Percentiles rank a stretch among this genome's conserved stretches.
phyloP scores from a whole-genome alignment of 768 basidiomycete genomes.

The Leccinum truebloodii region DNA sequence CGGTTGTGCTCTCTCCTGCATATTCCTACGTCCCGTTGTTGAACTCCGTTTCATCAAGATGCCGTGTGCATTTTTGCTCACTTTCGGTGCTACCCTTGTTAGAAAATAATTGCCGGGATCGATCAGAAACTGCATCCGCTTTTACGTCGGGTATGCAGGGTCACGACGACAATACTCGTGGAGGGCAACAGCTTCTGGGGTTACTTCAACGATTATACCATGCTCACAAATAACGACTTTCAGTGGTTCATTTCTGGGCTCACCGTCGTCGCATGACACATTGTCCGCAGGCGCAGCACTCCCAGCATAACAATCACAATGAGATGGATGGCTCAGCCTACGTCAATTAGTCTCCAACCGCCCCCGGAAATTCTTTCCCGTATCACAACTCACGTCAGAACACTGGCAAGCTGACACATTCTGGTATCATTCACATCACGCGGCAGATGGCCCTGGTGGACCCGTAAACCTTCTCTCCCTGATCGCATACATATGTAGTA shows the following conservation, averaged over 20 bases:
- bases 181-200: conserved; percentile 17
- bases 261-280: neutral
- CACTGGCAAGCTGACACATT: conserved; percentile 39
- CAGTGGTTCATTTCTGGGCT: neutral
- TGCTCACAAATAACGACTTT: conserved; percentile 24
- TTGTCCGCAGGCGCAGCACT: conserved; percentile 26
- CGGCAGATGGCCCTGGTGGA: conserved; percentile 45
- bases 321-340: conserved; percentile 33
- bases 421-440: conserved; percentile 35
- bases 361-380: conserved; percentile 30
- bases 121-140: neutral
- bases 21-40: neutral
- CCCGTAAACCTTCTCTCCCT: conserved; percentile 13
- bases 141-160: too few species aligned
- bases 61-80: neutral
- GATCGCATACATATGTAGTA: too few species aligned
- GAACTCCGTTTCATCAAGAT: neutral
- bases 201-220: conserved; percentile 21
- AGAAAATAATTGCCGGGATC: conserved; percentile 42
- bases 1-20: neutral
- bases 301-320: conserved; percentile 20
- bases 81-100: conserved; percentile 35
- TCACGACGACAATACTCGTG: neutral
- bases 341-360: conserved; percentile 43
- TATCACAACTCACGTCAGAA: conserved; percentile 31